Percentiles rank a stretch among this genome's conserved stretches.
These are phyloP conservation scores for Psilocybe sp. DNA, from an alignment of 768 basidiomycete genomes.

Conservation along the genomic window DNA sequence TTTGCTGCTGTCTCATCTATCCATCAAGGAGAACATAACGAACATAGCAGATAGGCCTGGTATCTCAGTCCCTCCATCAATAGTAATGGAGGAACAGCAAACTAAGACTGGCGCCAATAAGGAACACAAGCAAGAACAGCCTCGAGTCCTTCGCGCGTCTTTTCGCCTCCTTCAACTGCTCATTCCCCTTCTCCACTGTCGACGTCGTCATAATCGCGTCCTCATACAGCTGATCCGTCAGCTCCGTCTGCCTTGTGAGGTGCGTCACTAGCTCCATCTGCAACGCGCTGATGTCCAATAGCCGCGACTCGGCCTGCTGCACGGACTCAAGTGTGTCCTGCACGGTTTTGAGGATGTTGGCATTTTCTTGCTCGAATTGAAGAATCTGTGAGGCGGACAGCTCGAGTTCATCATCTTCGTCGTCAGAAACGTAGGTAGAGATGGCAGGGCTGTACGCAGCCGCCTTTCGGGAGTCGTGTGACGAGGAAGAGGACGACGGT, in stretches of 20 bases:
- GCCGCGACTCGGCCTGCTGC: conserved; percentile 85
- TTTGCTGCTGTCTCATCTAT: no score
- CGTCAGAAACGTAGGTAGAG: conserved; percentile 42
- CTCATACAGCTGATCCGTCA: conserved; percentile 92
- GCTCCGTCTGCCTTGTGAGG: conserved; percentile 84
- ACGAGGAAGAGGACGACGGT: conserved; percentile 14
- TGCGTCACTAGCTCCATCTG: conserved; percentile 92
- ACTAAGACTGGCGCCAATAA: conserved; percentile 88
- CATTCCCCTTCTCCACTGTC: conserved; percentile 86
- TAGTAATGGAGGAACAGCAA: conserved; percentile 94
- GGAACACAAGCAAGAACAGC: conserved; percentile 87
- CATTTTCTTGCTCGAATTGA: conserved; percentile 92
- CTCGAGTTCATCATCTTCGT: conserved; percentile 79
- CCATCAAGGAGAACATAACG: no score
- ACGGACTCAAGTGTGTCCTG: conserved; percentile 87
- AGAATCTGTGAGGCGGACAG: conserved; percentile 86
- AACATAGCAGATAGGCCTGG: conserved; percentile 9
- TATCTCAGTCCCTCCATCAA: conserved; percentile 29
- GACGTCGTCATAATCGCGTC: conserved; percentile 88
- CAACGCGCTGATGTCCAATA: conserved; percentile 90
- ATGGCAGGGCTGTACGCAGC: conserved; percentile 25
- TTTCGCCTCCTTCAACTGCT: conserved; percentile 86
- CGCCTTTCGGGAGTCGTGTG: conserved; percentile 20
- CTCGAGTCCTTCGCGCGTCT: conserved; percentile 84
- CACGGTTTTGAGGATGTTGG: conserved; percentile 76